phyloP scores from a whole-genome alignment of 1,284 basidiomycete genomes.

The Schizophyllum commune region DNA sequence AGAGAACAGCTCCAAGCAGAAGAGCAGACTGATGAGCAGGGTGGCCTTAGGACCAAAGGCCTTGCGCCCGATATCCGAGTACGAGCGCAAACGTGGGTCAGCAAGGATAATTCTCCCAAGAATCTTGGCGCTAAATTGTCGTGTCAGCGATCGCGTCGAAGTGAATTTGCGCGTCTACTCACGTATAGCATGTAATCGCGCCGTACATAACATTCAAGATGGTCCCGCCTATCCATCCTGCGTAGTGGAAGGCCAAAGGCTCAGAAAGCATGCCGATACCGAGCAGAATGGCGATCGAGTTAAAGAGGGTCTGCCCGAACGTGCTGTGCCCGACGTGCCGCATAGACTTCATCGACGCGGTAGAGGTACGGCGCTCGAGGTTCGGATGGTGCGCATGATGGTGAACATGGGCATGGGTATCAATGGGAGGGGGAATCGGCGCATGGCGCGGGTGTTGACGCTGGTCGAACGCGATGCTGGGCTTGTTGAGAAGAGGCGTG shows the following conservation, averaged over 20 bases:
- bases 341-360: slow-evolving; percentile 15
- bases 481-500: not conserved
- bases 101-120: slow-evolving; percentile 68
- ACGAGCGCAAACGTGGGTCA: slow-evolving; percentile 70
- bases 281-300: slow-evolving; percentile 78
- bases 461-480: not conserved
- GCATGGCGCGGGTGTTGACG: not conserved
- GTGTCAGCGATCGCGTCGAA: slow-evolving; percentile 5
- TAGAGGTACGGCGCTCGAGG: not conserved
- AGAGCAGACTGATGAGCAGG: slow-evolving; percentile 63
- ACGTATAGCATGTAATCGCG: slow-evolving; percentile 83
- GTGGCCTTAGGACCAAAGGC: slow-evolving; percentile 76
- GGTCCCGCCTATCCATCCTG: slow-evolving; percentile 80
- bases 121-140: slow-evolving; percentile 64
- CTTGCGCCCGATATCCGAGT: slow-evolving; percentile 83
- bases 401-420: not conserved
- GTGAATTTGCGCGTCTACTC: slow-evolving; percentile 22
- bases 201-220: slow-evolving; percentile 73
- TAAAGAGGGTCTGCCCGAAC: slow-evolving; percentile 89
- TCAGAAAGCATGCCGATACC: slow-evolving; percentile 90
- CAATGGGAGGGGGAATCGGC: not conserved
- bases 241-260: slow-evolving; percentile 81
- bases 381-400: not conserved
- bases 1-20: slow-evolving; percentile 82
- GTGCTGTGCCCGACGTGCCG: slow-evolving; percentile 54